Evolutionary conservation across 2,329 filamentous ascomycete species (phyloP).

Genomic region (Calcarisporium arbuscula): DNA sequence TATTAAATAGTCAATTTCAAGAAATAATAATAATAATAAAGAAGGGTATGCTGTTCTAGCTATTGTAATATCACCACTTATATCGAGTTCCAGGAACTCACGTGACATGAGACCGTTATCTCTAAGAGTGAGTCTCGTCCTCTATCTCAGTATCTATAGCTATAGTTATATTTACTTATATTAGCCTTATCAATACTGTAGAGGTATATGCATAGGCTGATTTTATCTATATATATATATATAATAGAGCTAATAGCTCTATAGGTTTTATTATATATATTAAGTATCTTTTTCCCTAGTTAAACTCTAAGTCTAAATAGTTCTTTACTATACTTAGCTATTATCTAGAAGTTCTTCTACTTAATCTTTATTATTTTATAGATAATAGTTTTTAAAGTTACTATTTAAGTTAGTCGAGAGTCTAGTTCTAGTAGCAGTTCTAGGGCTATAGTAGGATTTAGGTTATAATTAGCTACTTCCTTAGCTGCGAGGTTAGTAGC

Average conservation of each 20-base stretch:
- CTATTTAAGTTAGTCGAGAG: constrained; percentile 7
- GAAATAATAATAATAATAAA: too few relatives aligned
- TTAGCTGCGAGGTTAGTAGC: constrained; percentile 16
- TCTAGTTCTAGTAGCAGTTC: constrained; percentile 4
- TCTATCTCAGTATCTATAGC: too few relatives aligned
- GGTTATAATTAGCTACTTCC: constrained; percentile 31
- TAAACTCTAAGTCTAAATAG: constrained; percentile 8
- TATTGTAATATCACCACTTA: too few relatives aligned
- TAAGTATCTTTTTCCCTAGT: constrained; percentile 8
- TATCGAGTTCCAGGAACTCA: too few relatives aligned
- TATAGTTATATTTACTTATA: constrained; percentile 20
- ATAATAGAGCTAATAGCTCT: constrained; percentile 18
- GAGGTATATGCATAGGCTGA: constrained; percentile 20
- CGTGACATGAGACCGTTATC: too few relatives aligned
- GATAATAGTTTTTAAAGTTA: constrained; percentile 10
- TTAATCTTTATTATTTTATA: constrained; percentile 8
- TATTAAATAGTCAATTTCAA: too few relatives aligned
- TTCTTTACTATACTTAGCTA: constrained; percentile 5
- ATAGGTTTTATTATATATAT: constrained; percentile 8
- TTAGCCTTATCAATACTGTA: constrained; percentile 22
- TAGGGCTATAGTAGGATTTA: constrained; percentile 18
- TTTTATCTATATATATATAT: constrained; percentile 21
- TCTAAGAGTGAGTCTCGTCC: too few relatives aligned
- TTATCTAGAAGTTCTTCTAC: constrained; percentile 6
- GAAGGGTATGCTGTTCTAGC: too few relatives aligned